phyloP scores from a whole-genome alignment of 805 yeast species.

The Scheffersomyces amazonensis region DNA sequence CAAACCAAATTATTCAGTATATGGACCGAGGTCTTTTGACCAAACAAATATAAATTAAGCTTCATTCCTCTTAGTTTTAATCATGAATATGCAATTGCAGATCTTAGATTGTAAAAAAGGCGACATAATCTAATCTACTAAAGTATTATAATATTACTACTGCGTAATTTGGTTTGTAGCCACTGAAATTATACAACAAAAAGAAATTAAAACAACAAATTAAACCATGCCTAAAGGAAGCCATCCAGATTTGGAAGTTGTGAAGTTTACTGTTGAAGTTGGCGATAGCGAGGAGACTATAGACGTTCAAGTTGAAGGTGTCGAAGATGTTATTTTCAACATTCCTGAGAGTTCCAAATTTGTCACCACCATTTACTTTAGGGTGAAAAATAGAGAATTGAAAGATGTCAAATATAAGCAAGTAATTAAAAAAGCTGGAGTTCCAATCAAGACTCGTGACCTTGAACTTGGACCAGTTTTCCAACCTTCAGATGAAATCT shows the following conservation, averaged over 20 bases:
- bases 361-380: conserved; percentile 28
- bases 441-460: conserved; percentile 27
- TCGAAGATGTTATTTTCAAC: conserved; percentile 22
- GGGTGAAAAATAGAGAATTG: conserved; percentile 24
- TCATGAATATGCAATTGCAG: too few species aligned
- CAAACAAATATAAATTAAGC: too few species aligned
- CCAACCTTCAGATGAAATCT: conserved; percentile 32
- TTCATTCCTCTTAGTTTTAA: too few species aligned
- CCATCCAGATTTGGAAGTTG: conserved; percentile 32
- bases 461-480: conserved; percentile 27
- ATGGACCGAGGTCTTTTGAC: too few species aligned
- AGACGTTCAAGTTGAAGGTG: conserved; percentile 25
- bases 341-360: conserved; percentile 39
- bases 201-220: neutral
- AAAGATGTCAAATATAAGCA: conserved; percentile 32
- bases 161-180: too few species aligned
- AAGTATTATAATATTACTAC: too few species aligned
- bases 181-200: too few species aligned
- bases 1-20: too few species aligned
- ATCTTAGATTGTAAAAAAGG: too few species aligned
- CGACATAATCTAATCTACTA: too few species aligned
- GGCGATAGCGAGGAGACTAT: conserved; percentile 27
- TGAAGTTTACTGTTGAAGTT: conserved; percentile 26
- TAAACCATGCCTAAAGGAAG: conserved; percentile 7
- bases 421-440: conserved; percentile 32